Conservation (phyloP, 176 grass and related monocot genomes). For the Phoenix roebelenii region DNA sequence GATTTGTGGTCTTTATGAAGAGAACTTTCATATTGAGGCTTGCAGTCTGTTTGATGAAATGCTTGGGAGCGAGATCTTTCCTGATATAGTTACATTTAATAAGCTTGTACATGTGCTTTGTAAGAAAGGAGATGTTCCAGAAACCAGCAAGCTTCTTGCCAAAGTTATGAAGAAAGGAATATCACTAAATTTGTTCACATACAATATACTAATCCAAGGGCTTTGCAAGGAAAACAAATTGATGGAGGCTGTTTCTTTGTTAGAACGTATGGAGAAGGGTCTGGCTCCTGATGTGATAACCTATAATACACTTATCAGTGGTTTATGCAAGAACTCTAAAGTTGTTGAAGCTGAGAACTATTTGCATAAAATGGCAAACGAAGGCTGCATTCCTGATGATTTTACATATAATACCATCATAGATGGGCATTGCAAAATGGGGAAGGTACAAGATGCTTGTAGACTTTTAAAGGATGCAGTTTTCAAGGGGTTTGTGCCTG, state of each 20-base stretch:
- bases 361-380: conserved; percentile 70
- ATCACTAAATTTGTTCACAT: conserved; percentile 52
- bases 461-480: conserved; percentile 69
- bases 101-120: conserved; percentile 75
- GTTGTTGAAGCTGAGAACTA: conserved; percentile 45
- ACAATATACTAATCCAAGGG: conserved; percentile 80
- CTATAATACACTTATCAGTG: conserved; percentile 81
- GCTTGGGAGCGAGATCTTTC: conserved; percentile 30
- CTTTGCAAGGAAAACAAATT: conserved; percentile 58
- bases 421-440: conserved; percentile 80
- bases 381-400: conserved; percentile 74
- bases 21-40: conserved; percentile 30
- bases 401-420: conserved; percentile 96
- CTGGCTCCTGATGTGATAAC: conserved; percentile 62
- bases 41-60: conserved; percentile 68
- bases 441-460: conserved; percentile 58
- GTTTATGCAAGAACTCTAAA: conserved; percentile 60
- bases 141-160: conserved; percentile 47
- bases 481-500: conserved; percentile 87
- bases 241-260: conserved; percentile 43
- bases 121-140: conserved; percentile 55
- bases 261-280: conserved; percentile 41
- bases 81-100: conserved; percentile 53
- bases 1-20: conserved; percentile 38
- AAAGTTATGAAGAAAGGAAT: conserved; percentile 65